phyloP scores from a whole-genome alignment of 2,329 filamentous ascomycete genomes.

The Lachnellula cervina region DNA sequence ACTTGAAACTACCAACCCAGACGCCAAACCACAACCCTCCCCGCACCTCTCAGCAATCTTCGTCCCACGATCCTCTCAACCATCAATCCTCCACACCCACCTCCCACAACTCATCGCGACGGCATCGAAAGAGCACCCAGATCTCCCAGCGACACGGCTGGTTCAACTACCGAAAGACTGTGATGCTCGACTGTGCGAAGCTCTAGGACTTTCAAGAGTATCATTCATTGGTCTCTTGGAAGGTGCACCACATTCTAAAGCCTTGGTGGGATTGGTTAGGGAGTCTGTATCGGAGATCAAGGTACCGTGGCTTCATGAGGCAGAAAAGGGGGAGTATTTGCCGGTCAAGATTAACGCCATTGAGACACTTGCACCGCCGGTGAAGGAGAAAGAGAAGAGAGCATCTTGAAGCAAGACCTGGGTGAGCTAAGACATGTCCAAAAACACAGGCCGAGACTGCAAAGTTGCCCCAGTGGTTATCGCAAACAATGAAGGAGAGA shows the following conservation, averaged over 20 bases:
- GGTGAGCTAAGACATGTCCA: not conserved
- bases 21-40: not conserved
- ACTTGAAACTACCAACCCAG: not conserved
- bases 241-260: conserved; percentile 51
- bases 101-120: conserved; percentile 51
- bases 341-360: conserved; percentile 45
- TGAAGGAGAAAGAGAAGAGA: conserved; percentile 10
- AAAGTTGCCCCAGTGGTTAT: too few relatives aligned
- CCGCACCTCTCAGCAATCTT: conserved; percentile 45
- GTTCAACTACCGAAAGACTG: conserved; percentile 58
- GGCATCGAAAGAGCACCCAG: conserved; percentile 41
- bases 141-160: conserved; percentile 45
- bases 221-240: conserved; percentile 58
- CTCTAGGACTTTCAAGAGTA: conserved; percentile 57
- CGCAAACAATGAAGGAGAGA: too few relatives aligned
- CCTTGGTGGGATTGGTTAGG: conserved; percentile 52
- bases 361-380: conserved; percentile 30
- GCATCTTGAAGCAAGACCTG: not conserved
- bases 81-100: conserved; percentile 55
- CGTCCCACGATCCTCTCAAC: conserved; percentile 52
- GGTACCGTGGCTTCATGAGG: conserved; percentile 52
- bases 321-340: conserved; percentile 34
- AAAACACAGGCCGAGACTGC: too few relatives aligned
- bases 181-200: conserved; percentile 51
- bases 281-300: conserved; percentile 48